Base-by-base conservation (phyloP, 2,329 filamentous ascomycete species). In the Aspergillus novofumigatus region DNA sequence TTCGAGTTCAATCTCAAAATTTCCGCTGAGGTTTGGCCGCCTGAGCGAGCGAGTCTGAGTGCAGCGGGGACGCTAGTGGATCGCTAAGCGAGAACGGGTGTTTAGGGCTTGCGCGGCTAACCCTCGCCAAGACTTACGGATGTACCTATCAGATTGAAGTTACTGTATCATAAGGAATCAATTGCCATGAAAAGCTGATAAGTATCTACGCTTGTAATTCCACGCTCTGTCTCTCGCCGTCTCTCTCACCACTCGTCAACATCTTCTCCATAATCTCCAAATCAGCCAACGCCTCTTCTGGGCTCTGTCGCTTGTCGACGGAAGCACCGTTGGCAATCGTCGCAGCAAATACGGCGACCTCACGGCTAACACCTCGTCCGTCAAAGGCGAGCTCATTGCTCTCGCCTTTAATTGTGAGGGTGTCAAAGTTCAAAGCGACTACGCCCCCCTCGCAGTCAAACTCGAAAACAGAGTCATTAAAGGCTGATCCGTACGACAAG, bases 261-360 rank as follows among this genome's bases (percentile, higher is more conserved):
- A 74, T 70, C 55, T 62, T 66, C 56, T 74, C 71, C 61, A 80
- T 65, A 35, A 83, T 62, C 63, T 81, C 75, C 54, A 84, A 62
- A 70, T 85, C 82, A 17, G 71, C 75, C 65, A 84, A 62, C 21
- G 81, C 81, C 69, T 85, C 78, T 63, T 82, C 75, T 2, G 80
- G 78, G 11, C 71, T 75, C 65, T 82, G 78, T 60, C 69, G 55
- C 45, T 63, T 70, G 53, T 70, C 65, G 56, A 83, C 74, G 42
- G 64, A 61, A 45, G 67, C 72, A 2, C 78, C 80, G 26, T 67
- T 67, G 3, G 67, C 66, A 53, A 85, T 67, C n/a, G 75, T 75
- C 63, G 78, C 71, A 3, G 75, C 82, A 76, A 82, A 85, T 2
- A 78, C 79, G 51, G 73, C 75, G 9, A 85, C 73, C 63, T 86